Evolutionary conservation across 1,284 basidiomycete species (phyloP).

Genomic region (Naganishia albida): DNA sequence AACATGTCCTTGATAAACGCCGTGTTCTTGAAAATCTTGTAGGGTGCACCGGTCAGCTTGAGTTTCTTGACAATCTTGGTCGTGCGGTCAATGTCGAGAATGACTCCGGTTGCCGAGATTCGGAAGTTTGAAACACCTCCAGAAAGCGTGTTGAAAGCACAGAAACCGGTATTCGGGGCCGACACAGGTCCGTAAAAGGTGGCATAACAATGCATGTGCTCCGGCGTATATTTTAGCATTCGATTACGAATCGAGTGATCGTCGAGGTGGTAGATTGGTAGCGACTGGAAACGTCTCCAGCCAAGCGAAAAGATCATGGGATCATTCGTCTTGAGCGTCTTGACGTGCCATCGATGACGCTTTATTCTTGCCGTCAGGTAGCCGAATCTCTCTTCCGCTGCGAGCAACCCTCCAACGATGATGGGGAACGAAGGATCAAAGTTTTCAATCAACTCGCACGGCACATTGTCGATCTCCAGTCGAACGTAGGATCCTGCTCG

Average conservation of each 20-base stretch:
- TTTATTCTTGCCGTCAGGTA: slow-evolving; percentile 95
- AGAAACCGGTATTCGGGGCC: slow-evolving; percentile 94
- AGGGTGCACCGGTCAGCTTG: slow-evolving; percentile 91
- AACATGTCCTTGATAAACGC: slow-evolving; percentile 99
- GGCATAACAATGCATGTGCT: slow-evolving; percentile 98
- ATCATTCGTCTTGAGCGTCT: slow-evolving; percentile 95
- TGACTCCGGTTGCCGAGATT: slow-evolving; percentile 89
- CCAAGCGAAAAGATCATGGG: slow-evolving; percentile 93
- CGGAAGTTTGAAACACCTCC: slow-evolving; percentile 74
- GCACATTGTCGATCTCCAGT: slow-evolving; percentile 79
- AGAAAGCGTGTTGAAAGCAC: slow-evolving; percentile 87
- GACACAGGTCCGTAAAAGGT: slow-evolving; percentile 93
- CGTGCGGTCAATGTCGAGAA: slow-evolving; percentile 87
- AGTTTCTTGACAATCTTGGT: slow-evolving; percentile 98
- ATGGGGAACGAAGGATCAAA: slow-evolving; percentile 91
- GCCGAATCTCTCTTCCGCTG: slow-evolving; percentile 88
- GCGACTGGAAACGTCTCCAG: slow-evolving; percentile 92
- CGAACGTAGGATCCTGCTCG: slow-evolving; percentile 92
- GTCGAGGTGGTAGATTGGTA: slow-evolving; percentile 94
- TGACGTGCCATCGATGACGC: slow-evolving; percentile 89
- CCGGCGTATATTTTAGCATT: slow-evolving; percentile 99
- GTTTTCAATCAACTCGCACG: slow-evolving; percentile 88
- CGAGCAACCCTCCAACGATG: slow-evolving; percentile 87
- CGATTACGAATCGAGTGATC: slow-evolving; percentile 97
- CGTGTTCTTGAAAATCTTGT: slow-evolving; percentile 99